Base-by-base conservation (phyloP, 371 early-diverging fungal species). In the Mortierella sp. region DNA sequence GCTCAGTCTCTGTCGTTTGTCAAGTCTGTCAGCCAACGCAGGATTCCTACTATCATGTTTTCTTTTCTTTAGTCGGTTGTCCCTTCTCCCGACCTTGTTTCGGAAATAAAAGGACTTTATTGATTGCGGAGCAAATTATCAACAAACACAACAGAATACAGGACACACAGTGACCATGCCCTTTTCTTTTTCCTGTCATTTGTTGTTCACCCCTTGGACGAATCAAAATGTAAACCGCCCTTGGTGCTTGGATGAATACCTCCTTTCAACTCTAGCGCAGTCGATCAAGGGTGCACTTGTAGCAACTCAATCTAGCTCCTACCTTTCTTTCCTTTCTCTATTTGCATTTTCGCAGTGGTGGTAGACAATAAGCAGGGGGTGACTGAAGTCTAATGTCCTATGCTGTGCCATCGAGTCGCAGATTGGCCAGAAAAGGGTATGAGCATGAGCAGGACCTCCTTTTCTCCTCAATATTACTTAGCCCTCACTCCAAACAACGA, bases 201-300 rank as follows among this genome's bases (percentile, higher is more conserved):
- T 24, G 24, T 42, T 38, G 21, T 28, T 8, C 9, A 24, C 28
- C 63, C 24, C 2, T 42, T 68, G 68, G 38, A 65, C 65, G 65
- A 65, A 65, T 65, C 65, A 65, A 34, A 34, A 38, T 24, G 38
- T 24, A 6, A 24, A 2, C 57, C 21, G 7, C 31, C 21, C 31
- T n/a, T 8, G 24, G 28, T 14, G 31, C 13, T 38, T 38, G 42
- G 5, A 38, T 38, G 42, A 13, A 11, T 38, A 2, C 9, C 65
- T 21, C 68, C 24, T 42, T 68, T 42, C 68, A 42, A 68, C 68
- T 63, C 42, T 38, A 38, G 68, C 68, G 68, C 68, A 68, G 68
- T 68, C 42, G 44, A 24, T 42, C 68, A 42, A 19, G 8, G 2
- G 38, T 3, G 6, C 9, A 5, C 44, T 7, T 57, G 28, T n/a